phyloP scores from a whole-genome alignment of 2,329 filamentous ascomycete genomes.

The Neofusicoccum sp. region DNA sequence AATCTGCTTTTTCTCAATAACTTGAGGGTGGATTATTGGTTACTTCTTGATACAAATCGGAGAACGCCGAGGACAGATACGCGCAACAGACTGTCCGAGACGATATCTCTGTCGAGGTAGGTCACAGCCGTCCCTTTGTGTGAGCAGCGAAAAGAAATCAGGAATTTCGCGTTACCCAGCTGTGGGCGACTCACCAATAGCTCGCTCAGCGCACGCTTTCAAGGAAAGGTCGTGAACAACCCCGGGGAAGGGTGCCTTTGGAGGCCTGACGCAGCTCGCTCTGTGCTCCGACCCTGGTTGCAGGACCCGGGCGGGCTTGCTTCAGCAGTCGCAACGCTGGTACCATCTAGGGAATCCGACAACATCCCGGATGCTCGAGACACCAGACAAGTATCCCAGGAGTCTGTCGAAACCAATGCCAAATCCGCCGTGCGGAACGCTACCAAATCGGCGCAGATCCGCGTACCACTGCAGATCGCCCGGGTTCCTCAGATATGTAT shows the following conservation, averaged over 20 bases:
- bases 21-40: too few relatives aligned
- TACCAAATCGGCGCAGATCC: conserved; percentile 87
- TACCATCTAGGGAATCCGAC: conserved; percentile 81
- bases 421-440: conserved; percentile 87
- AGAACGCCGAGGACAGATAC: neutral
- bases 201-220: neutral
- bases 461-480: conserved; percentile 75
- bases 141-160: conserved; percentile 4
- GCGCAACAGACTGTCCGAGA: neutral
- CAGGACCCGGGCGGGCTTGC: neutral
- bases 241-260: neutral
- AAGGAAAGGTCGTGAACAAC: neutral
- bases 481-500: neutral
- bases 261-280: neutral
- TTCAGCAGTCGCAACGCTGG: conserved; percentile 56
- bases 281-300: neutral
- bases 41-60: neutral
- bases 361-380: conserved; percentile 80
- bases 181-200: neutral
- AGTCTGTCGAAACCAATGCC: conserved; percentile 88
- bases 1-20: too few relatives aligned
- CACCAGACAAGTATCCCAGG: conserved; percentile 78
- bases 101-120: neutral
- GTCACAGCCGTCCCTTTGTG: conserved; percentile 3
- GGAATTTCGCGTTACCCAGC: conserved; percentile 7